Evolutionary conservation across 1,139 yeast species (phyloP).

Genomic region (Saccharomyces hybrid): DNA sequence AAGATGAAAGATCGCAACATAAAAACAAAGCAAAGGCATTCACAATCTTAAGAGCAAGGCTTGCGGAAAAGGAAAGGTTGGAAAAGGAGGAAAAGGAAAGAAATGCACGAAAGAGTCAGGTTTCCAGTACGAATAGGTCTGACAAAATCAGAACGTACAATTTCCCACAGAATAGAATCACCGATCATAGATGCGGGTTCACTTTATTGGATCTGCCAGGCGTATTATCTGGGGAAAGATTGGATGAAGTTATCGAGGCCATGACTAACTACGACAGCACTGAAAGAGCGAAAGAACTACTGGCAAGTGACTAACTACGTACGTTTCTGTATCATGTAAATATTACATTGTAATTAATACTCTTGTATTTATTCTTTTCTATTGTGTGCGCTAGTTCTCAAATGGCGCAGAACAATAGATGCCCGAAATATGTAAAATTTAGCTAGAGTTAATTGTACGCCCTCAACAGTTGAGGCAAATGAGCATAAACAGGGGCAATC

Average conservation of each 20-base stretch:
- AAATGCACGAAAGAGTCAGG: conserved; percentile 70
- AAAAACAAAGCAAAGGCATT: conserved; percentile 93
- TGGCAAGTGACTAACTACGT: conserved; percentile 16
- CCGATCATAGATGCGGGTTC: conserved; percentile 86
- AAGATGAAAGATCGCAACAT: conserved; percentile 93
- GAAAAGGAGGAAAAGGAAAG: conserved; percentile 60
- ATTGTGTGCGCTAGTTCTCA: not conserved
- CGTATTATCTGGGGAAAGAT: conserved; percentile 61
- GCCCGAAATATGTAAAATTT: not conserved
- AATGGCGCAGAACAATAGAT: not conserved
- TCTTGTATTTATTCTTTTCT: not conserved
- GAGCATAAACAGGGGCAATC: not conserved
- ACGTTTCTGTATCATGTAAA: not conserved
- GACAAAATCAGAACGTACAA: conserved; percentile 93
- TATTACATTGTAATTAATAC: not conserved
- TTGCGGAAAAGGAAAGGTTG: conserved; percentile 73
- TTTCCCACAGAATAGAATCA: conserved; percentile 83
- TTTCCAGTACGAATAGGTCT: conserved; percentile 78
- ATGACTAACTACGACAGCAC: conserved; percentile 43
- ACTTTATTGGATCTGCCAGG: conserved; percentile 76
- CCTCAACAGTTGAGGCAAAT: not conserved
- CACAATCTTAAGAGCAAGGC: conserved; percentile 66
- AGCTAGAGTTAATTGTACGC: not conserved
- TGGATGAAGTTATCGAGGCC: conserved; percentile 57
- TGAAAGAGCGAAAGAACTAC: conserved; percentile 37